A percentile compares a stretch with the other conserved stretches of the same genome.
Evolutionary conservation across 139 green algal genomes (phyloP).

Genomic region (Picochlorum costavermella): DNA sequence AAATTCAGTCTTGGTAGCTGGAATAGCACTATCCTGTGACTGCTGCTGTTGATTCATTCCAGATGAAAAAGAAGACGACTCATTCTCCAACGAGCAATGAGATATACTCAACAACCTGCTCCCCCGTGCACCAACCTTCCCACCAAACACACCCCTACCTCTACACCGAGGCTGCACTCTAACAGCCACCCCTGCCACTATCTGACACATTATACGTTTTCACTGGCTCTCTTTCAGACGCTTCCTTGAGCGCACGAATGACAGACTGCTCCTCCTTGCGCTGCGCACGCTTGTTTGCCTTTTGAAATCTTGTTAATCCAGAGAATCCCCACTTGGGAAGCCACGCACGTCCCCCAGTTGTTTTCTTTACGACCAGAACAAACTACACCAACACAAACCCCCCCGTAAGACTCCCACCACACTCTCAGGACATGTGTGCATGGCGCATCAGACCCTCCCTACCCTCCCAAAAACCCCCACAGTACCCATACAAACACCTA

Average conservation of each 20-base stretch:
- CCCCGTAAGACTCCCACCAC: background rate
- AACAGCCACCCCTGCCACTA: too few relatives aligned
- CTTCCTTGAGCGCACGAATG: slow-evolving; percentile 12
- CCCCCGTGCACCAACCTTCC: too few relatives aligned
- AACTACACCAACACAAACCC: background rate
- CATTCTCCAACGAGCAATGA: background rate
- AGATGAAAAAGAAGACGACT: background rate
- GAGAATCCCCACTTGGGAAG: slow-evolving; percentile 21
- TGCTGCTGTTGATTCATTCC: background rate
- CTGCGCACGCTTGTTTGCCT: slow-evolving; percentile 13
- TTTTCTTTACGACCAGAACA: slow-evolving; percentile 30
- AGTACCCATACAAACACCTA: too few relatives aligned
- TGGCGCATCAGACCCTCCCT: too few relatives aligned
- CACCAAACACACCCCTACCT: too few relatives aligned
- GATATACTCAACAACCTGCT: too few relatives aligned
- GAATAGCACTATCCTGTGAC: background rate
- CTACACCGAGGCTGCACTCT: too few relatives aligned
- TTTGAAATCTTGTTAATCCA: slow-evolving; percentile 21
- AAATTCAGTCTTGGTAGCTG: background rate
- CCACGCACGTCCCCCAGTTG: slow-evolving; percentile 26
- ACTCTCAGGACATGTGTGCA: too few relatives aligned
- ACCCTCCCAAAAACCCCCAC: too few relatives aligned
- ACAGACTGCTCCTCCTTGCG: slow-evolving; percentile 19
- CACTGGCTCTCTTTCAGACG: slow-evolving; percentile 2
- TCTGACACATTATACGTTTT: background rate